A percentile compares a stretch with the other conserved stretches of the same genome.
Evolutionary conservation across 345 rosid species (phyloP).

Genomic region (Physaria fendleri): DNA sequence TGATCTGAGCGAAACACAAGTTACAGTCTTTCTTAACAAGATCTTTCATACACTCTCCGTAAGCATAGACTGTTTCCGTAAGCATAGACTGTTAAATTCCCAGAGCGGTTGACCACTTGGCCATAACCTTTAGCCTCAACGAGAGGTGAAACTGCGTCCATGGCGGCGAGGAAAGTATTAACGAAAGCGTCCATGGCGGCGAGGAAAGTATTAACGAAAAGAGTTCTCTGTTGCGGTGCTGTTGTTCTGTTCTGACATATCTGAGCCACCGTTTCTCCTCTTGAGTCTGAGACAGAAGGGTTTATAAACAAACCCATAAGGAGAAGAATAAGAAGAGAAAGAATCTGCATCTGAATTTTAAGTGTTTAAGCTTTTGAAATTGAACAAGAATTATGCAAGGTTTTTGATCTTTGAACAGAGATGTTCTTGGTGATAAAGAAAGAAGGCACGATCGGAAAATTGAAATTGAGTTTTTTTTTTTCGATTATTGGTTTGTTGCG

Average conservation of each 20-base stretch:
- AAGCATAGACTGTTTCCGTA: slow-evolving; percentile 63
- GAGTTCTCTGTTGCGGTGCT: slow-evolving; percentile 28
- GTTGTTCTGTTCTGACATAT: slow-evolving; percentile 69
- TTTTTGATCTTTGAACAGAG: slow-evolving; percentile 3
- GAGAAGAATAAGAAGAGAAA: slow-evolving; percentile 8
- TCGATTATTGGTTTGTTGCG: slow-evolving; percentile 15
- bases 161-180: slow-evolving; percentile 44
- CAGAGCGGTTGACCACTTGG: slow-evolving; percentile 37
- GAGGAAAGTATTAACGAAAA: slow-evolving; percentile 43
- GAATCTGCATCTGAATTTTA: slow-evolving; percentile 15
- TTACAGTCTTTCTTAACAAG: slow-evolving; percentile 59
- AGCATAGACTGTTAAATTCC: slow-evolving; percentile 49
- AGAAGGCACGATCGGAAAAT: neutral
- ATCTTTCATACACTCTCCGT: slow-evolving; percentile 80
- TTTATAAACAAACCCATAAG: slow-evolving; percentile 20
- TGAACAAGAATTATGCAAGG: neutral
- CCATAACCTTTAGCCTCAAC: slow-evolving; percentile 38
- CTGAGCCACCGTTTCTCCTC: slow-evolving; percentile 50
- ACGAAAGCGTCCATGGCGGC: slow-evolving; percentile 47
- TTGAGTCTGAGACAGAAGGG: slow-evolving; percentile 53
- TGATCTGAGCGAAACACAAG: slow-evolving; percentile 76
- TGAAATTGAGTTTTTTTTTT: neutral
- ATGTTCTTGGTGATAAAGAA: neutral
- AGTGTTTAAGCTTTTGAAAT: neutral
- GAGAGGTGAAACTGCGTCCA: slow-evolving; percentile 42